phyloP scores from a whole-genome alignment of 257 asterid genomes.

The Capsicum rhomboideum region DNA sequence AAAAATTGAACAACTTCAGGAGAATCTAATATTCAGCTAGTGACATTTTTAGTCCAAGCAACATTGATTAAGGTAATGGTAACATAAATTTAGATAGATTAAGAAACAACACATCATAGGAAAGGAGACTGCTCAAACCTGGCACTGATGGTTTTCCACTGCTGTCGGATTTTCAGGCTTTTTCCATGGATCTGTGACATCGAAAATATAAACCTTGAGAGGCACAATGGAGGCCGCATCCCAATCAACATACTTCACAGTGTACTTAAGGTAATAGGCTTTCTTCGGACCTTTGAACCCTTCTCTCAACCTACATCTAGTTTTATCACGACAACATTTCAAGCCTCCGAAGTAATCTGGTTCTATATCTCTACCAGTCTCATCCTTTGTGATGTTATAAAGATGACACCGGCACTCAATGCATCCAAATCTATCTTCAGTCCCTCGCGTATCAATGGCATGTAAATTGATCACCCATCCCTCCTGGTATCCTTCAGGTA shows the following conservation, averaged over 20 bases:
- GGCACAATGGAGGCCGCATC: constrained; percentile 21
- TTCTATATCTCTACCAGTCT: not conserved
- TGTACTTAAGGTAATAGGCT: constrained; percentile 21
- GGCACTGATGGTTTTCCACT: constrained; percentile 18
- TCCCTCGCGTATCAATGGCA: constrained; percentile 27
- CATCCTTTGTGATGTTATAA: constrained; percentile 15
- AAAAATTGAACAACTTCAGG: no score
- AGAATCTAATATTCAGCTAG: no score
- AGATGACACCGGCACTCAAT: constrained; percentile 26
- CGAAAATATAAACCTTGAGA: constrained; percentile 27
- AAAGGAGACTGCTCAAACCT: constrained; percentile 6
- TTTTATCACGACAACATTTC: constrained; percentile 17
- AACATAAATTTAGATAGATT: not conserved
- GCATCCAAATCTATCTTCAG: constrained; percentile 20
- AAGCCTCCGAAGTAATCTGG: constrained; percentile 23
- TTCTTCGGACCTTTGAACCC: not conserved
- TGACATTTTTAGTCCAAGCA: no score
- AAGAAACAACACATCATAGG: not conserved
- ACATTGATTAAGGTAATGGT: no score
- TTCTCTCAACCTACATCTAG: constrained; percentile 9
- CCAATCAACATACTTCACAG: constrained; percentile 34
- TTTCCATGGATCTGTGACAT: constrained; percentile 34
- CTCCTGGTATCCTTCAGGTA: constrained; percentile 18
- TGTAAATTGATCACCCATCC: constrained; percentile 23
- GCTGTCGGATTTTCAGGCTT: not conserved